Conservation (phyloP, 352 stramenopile genomes). For the Globisporangium cederbergense region DNA sequence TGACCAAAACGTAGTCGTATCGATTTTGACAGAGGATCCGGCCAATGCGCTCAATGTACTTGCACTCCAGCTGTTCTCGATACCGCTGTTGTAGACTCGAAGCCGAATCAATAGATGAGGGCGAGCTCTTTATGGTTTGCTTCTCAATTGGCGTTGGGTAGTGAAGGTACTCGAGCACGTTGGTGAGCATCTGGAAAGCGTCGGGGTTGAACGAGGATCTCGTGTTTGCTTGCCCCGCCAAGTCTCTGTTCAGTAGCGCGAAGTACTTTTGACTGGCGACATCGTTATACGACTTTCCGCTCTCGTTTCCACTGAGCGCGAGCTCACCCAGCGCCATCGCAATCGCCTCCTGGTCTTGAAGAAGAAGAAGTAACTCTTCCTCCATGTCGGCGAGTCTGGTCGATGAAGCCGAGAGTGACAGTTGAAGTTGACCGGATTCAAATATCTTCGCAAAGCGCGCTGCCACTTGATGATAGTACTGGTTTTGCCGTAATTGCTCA, state of each 20-base stretch:
- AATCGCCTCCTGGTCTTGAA: constrained; percentile 21
- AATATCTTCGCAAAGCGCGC: constrained; percentile 5
- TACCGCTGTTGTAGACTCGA: background rate
- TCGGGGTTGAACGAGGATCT: constrained; percentile 44
- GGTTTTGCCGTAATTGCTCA: constrained; percentile 21
- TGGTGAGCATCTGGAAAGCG: constrained; percentile 42
- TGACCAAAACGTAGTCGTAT: constrained; percentile 53
- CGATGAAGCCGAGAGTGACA: background rate
- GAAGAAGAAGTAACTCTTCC: background rate
- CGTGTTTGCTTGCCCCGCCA: constrained; percentile 9
- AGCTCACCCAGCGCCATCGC: constrained; percentile 36
- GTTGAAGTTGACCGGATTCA: constrained; percentile 9
- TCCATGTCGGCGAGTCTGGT: background rate
- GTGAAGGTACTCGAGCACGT: constrained; percentile 44
- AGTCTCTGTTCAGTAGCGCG: constrained; percentile 18
- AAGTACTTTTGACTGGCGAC: constrained; percentile 40
- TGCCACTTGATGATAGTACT: constrained; percentile 23
- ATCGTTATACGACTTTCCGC: constrained; percentile 16
- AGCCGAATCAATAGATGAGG: background rate
- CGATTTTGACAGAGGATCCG: constrained; percentile 38
- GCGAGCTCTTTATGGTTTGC: background rate
- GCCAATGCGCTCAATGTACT: constrained; percentile 48
- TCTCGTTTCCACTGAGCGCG: constrained; percentile 39
- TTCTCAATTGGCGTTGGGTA: constrained; percentile 6
- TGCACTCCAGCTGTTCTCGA: constrained; percentile 32